Percentiles rank a stretch among this genome's conserved stretches.
Conservation (phyloP, 2,329 filamentous ascomycete genomes). For the Neurospora sp. region DNA sequence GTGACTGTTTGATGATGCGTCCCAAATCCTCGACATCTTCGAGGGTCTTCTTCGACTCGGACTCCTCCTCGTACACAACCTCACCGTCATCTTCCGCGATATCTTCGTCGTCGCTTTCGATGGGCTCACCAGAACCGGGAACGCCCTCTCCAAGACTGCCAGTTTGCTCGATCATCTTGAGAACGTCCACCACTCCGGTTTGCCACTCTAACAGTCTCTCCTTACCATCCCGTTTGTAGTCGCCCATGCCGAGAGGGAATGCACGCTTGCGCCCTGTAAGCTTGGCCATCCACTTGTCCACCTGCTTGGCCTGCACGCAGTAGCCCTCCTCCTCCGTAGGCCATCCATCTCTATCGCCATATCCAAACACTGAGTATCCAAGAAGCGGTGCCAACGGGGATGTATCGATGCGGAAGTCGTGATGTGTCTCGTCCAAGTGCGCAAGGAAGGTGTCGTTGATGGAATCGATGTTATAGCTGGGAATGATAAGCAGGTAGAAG, state of each 20-base stretch:
- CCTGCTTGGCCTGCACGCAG: constrained; percentile 81
- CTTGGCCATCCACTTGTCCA: constrained; percentile 97
- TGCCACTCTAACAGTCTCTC: constrained; percentile 68
- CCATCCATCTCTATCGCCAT: constrained; percentile 88
- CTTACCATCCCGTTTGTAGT: constrained; percentile 65
- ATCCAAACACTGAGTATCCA: constrained; percentile 89
- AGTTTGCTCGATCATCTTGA: constrained; percentile 52
- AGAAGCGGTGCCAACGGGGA: constrained; percentile 65
- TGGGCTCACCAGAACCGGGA: constrained; percentile 68
- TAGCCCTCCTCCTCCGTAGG: constrained; percentile 83
- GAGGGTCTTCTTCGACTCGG: constrained; percentile 39
- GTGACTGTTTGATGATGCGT: constrained; percentile 45
- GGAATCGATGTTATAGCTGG: constrained; percentile 92
- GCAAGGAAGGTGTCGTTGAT: constrained; percentile 80
- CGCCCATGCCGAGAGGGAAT: constrained; percentile 80
- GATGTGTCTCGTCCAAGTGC: constrained; percentile 82
- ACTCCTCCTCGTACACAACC: constrained; percentile 36
- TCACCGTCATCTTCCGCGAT: constrained; percentile 46
- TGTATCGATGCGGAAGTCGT: constrained; percentile 94
- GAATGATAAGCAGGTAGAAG: constrained; percentile 77
- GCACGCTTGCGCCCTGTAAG: constrained; percentile 77
- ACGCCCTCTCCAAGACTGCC: constrained; percentile 55
- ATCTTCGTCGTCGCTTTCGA: constrained; percentile 75
- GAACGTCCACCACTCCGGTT: constrained; percentile 59
- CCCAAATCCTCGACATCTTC: constrained; percentile 82